These are phyloP conservation scores for Conoideocrella luteorostrata DNA, from an alignment of 2,329 filamentous ascomycete genomes.

Conservation along the genomic window DNA sequence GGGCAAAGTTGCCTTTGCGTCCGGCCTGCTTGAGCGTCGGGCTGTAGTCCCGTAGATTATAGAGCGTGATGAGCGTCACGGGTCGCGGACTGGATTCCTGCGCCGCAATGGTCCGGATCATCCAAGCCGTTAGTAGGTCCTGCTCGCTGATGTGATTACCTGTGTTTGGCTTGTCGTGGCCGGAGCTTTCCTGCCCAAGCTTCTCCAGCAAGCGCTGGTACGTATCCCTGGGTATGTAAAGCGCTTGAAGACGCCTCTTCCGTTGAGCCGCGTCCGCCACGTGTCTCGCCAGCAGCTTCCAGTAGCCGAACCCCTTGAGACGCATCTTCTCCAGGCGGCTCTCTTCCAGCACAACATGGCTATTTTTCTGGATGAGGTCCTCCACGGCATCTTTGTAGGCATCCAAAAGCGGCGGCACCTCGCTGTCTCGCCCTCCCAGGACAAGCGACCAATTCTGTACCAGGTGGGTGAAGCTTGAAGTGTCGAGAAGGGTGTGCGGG, in stretches of 20 bases:
- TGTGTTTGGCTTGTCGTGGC: constrained; percentile 20
- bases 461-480: constrained; percentile 34
- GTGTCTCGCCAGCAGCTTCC: constrained; percentile 3
- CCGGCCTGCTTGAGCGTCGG: constrained; percentile 8
- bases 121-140: constrained; percentile 39
- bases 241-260: constrained; percentile 1
- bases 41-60: constrained; percentile 23
- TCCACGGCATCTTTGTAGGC: constrained; percentile 29
- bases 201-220: constrained; percentile 17
- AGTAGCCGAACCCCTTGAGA: constrained; percentile 33
- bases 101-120: constrained; percentile 18
- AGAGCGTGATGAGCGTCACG: constrained; percentile 17
- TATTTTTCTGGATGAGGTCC: not conserved
- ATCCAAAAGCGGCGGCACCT: constrained; percentile 31
- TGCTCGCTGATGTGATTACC: constrained; percentile 36
- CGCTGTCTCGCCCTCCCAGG: constrained; percentile 33
- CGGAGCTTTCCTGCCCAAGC: constrained; percentile 24
- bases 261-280: constrained; percentile 5
- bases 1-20: constrained; percentile 16
- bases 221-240: not conserved
- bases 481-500: constrained; percentile 43
- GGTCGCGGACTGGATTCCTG: constrained; percentile 15
- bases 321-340: constrained; percentile 9
- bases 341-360: not conserved
- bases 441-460: constrained; percentile 39